Conservation (phyloP, 345 rosid genomes). For the Populus pruinosa region DNA sequence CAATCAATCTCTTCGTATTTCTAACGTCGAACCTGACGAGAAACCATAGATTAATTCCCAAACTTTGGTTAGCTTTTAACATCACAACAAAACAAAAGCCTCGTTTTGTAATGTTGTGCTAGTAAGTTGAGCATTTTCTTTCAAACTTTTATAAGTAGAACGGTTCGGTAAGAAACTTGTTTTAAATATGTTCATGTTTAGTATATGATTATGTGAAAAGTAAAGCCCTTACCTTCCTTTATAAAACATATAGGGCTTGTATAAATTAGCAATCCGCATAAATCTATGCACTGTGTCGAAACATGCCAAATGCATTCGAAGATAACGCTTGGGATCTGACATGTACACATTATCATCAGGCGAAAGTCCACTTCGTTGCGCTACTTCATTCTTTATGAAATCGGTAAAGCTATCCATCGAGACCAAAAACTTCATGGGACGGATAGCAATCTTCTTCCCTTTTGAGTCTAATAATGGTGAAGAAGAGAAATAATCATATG, state of each 20-base stretch:
- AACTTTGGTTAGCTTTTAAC: not conserved
- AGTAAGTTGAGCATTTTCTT: no score
- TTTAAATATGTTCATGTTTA: no score
- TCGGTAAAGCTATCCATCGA: conserved; percentile 14
- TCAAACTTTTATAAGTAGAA: no score
- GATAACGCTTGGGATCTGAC: not conserved
- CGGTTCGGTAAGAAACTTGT: no score
- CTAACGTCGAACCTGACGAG: conserved; percentile 32
- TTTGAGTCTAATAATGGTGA: conserved; percentile 8
- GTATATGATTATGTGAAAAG: not conserved
- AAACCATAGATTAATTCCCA: not conserved
- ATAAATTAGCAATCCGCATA: conserved; percentile 6
- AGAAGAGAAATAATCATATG: conserved; percentile 15
- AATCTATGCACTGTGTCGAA: not conserved
- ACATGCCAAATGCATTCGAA: conserved; percentile 6
- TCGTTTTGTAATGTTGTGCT: not conserved
- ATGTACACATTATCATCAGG: not conserved
- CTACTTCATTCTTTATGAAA: conserved; percentile 5
- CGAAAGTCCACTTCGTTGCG: not conserved
- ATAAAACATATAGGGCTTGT: conserved; percentile 12
- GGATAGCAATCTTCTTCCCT: conserved; percentile 10
- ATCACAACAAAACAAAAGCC: not conserved
- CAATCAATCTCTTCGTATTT: conserved; percentile 24
- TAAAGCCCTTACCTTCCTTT: conserved; percentile 15
- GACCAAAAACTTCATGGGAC: conserved; percentile 13